Percentiles rank a stretch among this genome's conserved stretches.
Conservation (phyloP, 2,329 filamentous ascomycete genomes). For the Ceratocystis papillata region DNA sequence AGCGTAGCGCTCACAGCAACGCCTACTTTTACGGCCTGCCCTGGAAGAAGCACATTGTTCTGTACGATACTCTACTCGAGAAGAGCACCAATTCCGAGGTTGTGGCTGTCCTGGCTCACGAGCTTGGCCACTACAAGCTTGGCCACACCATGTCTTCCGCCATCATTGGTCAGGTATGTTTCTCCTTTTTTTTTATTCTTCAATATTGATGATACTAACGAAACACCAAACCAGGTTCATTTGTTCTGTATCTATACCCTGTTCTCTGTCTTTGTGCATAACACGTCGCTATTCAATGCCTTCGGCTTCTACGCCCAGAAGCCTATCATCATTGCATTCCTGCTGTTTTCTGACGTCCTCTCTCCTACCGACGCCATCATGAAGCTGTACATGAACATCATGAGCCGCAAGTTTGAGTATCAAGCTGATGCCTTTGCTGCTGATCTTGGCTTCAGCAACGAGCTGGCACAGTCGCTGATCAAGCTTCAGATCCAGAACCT, state of each 20-base stretch:
- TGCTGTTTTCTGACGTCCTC: constrained; percentile 94
- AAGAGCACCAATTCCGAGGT: constrained; percentile 89
- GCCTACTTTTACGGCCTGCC: constrained; percentile 94
- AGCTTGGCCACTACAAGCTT: constrained; percentile 93
- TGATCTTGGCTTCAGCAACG: constrained; percentile 67
- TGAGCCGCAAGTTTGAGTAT: constrained; percentile 92
- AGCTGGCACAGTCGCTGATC: constrained; percentile 80
- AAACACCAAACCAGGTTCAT: constrained; percentile 51
- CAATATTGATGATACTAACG: constrained; percentile 27
- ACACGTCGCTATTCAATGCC: constrained; percentile 75
- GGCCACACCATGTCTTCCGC: constrained; percentile 60
- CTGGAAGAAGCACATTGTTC: constrained; percentile 99
- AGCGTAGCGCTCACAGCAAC: constrained; percentile 77
- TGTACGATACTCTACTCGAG: constrained; percentile 95
- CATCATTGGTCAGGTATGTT: constrained; percentile 54
- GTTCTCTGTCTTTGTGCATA: constrained; percentile 96
- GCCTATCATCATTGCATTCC: constrained; percentile 93
- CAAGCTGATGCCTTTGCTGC: constrained; percentile 87
- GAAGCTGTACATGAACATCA: constrained; percentile 90
- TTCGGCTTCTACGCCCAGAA: constrained; percentile 78
- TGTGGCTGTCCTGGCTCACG: constrained; percentile 86
- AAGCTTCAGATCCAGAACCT: constrained; percentile 98
- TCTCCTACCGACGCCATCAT: constrained; percentile 88
- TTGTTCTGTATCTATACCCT: constrained; percentile 94
- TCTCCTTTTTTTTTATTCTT: constrained; percentile 63